phyloP scores from a whole-genome alignment of 2,329 filamentous ascomycete genomes.

The Sclerotinia nivalis region DNA sequence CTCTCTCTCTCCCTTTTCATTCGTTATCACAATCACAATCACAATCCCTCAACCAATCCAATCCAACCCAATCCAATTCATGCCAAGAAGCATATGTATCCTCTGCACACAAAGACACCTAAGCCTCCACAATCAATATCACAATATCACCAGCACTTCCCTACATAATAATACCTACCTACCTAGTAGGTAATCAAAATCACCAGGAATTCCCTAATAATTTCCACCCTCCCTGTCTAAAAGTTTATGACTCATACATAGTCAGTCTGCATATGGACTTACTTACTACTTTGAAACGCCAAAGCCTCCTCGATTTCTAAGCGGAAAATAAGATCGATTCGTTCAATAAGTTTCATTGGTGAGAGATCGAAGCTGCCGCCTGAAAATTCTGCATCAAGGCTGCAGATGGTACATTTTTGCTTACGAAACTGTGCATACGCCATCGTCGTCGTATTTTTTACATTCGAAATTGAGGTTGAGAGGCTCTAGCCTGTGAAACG shows the following conservation, averaged over 20 bases:
- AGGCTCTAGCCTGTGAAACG: too few species aligned
- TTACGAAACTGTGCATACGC: not conserved
- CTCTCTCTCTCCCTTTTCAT: not conserved
- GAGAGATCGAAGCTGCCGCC: not conserved
- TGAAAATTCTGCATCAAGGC: not conserved
- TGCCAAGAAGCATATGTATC: not conserved
- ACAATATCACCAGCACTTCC: too few species aligned
- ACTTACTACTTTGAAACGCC: not conserved
- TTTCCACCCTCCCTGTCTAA: not conserved
- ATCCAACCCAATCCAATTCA: not conserved
- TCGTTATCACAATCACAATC: not conserved
- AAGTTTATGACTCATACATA: conserved; percentile 2
- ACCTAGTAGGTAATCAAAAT: not conserved
- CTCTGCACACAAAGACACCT: not conserved
- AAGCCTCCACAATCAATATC: too few species aligned
- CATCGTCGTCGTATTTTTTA: not conserved
- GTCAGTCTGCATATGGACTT: not conserved
- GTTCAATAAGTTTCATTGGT: not conserved
- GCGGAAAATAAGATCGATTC: not conserved
- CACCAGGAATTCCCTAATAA: not conserved
- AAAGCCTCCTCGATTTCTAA: not conserved
- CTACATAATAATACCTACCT: not conserved
- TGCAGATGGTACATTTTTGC: not conserved
- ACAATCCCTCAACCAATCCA: not conserved
- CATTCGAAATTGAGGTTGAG: too few species aligned